A percentile compares a stretch with the other conserved stretches of the same genome.
These are phyloP conservation scores for Astrothelium macrocarpum DNA, from an alignment of 495 filamentous ascomycete genomes.

Conservation along the genomic window DNA sequence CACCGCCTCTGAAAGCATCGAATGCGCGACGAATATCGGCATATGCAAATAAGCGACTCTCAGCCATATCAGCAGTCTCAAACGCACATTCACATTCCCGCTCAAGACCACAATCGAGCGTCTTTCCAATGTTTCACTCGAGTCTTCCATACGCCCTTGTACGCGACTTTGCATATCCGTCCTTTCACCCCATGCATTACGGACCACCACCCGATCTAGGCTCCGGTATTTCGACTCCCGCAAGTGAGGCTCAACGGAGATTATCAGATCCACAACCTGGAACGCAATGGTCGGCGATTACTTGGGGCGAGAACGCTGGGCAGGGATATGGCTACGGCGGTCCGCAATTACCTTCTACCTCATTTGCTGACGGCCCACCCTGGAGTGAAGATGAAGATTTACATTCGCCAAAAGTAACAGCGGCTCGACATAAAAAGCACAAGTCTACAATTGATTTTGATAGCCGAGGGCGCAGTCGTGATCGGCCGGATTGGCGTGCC, in stretches of 20 bases:
- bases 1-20: constrained; percentile 45
- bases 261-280: constrained; percentile 14
- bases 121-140: constrained; percentile 73
- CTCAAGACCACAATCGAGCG: not conserved
- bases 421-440: constrained; percentile 70
- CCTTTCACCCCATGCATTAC: constrained; percentile 80
- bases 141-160: constrained; percentile 83
- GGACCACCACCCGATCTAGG: constrained; percentile 70
- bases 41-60: constrained; percentile 61
- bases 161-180: constrained; percentile 89
- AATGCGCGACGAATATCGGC: constrained; percentile 51
- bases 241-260: constrained; percentile 53
- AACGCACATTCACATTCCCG: not conserved
- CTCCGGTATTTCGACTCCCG: constrained; percentile 75
- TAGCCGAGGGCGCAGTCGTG: constrained; percentile 35
- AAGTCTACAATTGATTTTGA: constrained; percentile 55
- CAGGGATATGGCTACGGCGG: constrained; percentile 14
- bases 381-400: constrained; percentile 96
- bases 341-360: constrained; percentile 69
- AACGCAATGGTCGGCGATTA: constrained; percentile 17
- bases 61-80: constrained; percentile 33
- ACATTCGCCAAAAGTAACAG: constrained; percentile 74
- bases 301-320: constrained; percentile 20
- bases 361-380: constrained; percentile 86
- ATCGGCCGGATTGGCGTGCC: constrained; percentile 27